Base-by-base conservation (phyloP, 129 eudicot genomes). In the Calendula officinalis region DNA sequence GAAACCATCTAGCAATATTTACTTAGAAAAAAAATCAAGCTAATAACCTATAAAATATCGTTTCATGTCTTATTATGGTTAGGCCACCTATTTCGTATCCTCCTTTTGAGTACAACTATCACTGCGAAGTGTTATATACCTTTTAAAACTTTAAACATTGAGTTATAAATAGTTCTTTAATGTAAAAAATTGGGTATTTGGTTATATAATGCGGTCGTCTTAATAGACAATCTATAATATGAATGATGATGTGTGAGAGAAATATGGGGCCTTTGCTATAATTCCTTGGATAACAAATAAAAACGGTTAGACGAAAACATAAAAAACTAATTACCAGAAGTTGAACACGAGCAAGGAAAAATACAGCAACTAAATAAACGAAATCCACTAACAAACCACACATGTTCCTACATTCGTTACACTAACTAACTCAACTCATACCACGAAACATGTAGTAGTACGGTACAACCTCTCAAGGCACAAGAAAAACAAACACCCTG, bases 391-490 rank as follows among this genome's bases (percentile, higher is more conserved):
- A 73, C 61, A 22, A 22, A 61, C 36, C 54, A 41, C 45, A 22
- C 54, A 38, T 48, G 69, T 66, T 68, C 75, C 90, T 84, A 84
- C 30, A 22, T 22, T 22, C 70, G 78, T 81, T 83, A 87, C 83
- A 84, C 63, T 64, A 70, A 68, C 79, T 41, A 71, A 68, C 79
- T 41, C 69, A 67, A 44, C 74, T 56, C 57, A 4, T 14, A 55
- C 64, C 63, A 42, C 54, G 50, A 67, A 62, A 77, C 45, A 59
- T 69, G 71, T 67, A 52, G 30, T 54, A 2, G 66, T 67, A 79
- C 58, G 78, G 65, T 77, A 81, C 82, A 81, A 74, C 84, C 86
- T 81, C 87, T 72, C 60, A 51, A 71, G 80, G 67, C 77, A 77
- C 81, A 77, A 76, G 77, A 73, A 83, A 76, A 68, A 70, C 30